phyloP scores from a whole-genome alignment of 2,329 filamentous ascomycete species.

The Canariomyces notabilis region DNA sequence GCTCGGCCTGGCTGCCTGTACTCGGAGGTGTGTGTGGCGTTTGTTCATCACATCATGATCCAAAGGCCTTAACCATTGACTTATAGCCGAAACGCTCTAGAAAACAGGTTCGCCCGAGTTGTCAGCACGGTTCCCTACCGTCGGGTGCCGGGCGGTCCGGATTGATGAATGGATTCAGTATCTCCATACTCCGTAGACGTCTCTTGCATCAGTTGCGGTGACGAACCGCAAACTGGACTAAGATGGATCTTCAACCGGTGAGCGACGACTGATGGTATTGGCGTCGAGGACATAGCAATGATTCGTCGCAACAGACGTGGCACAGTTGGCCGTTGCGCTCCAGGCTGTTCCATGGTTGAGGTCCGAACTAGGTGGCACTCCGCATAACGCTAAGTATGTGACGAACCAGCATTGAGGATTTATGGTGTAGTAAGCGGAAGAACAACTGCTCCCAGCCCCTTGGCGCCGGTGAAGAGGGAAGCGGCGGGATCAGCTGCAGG shows the following conservation, averaged over 20 bases:
- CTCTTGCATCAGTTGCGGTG: too few species aligned
- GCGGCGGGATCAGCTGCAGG: neutral
- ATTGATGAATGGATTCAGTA: too few species aligned
- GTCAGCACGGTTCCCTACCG: neutral
- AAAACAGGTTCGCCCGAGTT: neutral
- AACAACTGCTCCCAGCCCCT: slow-evolving; percentile 6
- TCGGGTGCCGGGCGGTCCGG: too few species aligned
- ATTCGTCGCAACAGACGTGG: too few species aligned
- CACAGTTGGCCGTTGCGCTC: neutral
- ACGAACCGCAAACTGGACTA: too few species aligned
- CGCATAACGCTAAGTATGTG: slow-evolving; percentile 1
- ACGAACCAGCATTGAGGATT: slow-evolving; percentile 3
- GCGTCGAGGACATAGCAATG: too few species aligned
- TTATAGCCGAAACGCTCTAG: neutral
- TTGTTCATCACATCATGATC: neutral
- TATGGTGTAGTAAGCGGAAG: neutral
- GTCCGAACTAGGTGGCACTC: slow-evolving; percentile 1
- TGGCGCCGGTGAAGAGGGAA: slow-evolving; percentile 4
- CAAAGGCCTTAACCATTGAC: neutral
- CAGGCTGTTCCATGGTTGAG: slow-evolving; percentile 7
- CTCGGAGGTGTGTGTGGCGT: neutral
- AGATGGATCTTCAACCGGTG: too few species aligned
- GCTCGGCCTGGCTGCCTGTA: neutral
- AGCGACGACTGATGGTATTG: too few species aligned
- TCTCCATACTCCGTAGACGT: too few species aligned